These are phyloP conservation scores for Clonostachys byssicola DNA, from an alignment of 2,329 filamentous ascomycete species.

Conservation along the genomic window DNA sequence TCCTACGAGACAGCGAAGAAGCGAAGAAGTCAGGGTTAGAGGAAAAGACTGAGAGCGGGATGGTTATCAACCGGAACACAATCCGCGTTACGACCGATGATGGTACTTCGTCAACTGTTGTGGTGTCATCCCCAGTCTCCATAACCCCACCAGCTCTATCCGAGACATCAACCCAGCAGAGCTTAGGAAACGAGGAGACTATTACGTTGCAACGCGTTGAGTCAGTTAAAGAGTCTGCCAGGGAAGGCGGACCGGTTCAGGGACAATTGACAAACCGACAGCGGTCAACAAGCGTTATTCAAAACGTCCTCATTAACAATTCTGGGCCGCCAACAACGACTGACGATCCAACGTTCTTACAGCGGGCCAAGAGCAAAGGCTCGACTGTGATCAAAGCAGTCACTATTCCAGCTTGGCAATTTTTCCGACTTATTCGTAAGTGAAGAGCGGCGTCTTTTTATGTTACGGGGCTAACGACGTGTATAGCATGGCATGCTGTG, in stretches of 20 bases:
- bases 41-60: slow-evolving; percentile 14
- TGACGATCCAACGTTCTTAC: slow-evolving; percentile 33
- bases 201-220: not conserved
- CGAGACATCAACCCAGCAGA: not conserved
- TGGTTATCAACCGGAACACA: slow-evolving; percentile 14
- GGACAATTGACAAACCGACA: slow-evolving; percentile 23
- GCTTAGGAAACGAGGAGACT: not conserved
- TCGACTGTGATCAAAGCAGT: slow-evolving; percentile 70
- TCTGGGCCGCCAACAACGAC: slow-evolving; percentile 36
- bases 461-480: not conserved
- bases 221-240: not conserved
- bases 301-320: slow-evolving; percentile 51
- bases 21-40: slow-evolving; percentile 37
- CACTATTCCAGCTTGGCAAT: slow-evolving; percentile 95
- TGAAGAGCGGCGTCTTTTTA: slow-evolving; percentile 8
- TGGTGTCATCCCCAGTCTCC: slow-evolving; percentile 24
- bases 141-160: slow-evolving; percentile 12
- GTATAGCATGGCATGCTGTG: slow-evolving; percentile 76
- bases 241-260: not conserved
- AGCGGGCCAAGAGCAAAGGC: slow-evolving; percentile 36
- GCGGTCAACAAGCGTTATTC: slow-evolving; percentile 57
- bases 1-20: slow-evolving; percentile 66
- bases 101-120: slow-evolving; percentile 20
- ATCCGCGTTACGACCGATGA: slow-evolving; percentile 26
- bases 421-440: slow-evolving; percentile 88